These are phyloP conservation scores for Pulchroboletus neoregius DNA, from an alignment of 1,284 basidiomycete genomes.

Conservation along the genomic window DNA sequence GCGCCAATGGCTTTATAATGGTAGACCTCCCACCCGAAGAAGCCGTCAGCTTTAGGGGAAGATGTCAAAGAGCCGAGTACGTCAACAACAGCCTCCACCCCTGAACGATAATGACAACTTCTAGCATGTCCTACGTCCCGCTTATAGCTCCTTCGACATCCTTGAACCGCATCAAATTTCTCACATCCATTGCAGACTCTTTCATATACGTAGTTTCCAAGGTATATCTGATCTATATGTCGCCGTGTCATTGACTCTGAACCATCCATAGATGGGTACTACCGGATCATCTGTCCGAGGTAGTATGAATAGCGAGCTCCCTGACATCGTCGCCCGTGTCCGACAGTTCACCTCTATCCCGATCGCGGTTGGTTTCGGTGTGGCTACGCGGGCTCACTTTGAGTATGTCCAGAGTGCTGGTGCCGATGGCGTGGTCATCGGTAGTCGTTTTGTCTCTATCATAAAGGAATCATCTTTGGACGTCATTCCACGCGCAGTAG, in stretches of 20 bases:
- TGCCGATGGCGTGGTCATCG: slow-evolving; percentile 94
- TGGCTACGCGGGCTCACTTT: slow-evolving; percentile 91
- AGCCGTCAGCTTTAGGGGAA: slow-evolving; percentile 84
- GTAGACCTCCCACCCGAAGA: slow-evolving; percentile 98
- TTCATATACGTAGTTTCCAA: slow-evolving; percentile 90
- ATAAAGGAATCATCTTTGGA: slow-evolving; percentile 65
- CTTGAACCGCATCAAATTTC: slow-evolving; percentile 82
- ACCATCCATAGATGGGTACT: slow-evolving; percentile 80
- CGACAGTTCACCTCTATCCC: slow-evolving; percentile 42
- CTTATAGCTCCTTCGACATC: slow-evolving; percentile 94
- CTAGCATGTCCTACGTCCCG: slow-evolving; percentile 89
- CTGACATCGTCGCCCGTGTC: slow-evolving; percentile 51
- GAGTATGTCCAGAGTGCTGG: slow-evolving; percentile 81
- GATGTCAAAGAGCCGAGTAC: slow-evolving; percentile 78
- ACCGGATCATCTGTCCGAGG: slow-evolving; percentile 85
- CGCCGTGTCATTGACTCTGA: slow-evolving; percentile 3
- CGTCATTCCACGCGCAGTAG: slow-evolving; percentile 58
- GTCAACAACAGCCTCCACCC: slow-evolving; percentile 32
- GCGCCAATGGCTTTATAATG: slow-evolving; percentile 97
- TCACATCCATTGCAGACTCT: slow-evolving; percentile 89
- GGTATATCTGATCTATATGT: slow-evolving; percentile 8
- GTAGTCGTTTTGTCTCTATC: slow-evolving; percentile 79
- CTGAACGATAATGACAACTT: no score
- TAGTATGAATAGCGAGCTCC: slow-evolving; percentile 72
- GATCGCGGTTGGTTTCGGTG: slow-evolving; percentile 95